Conservation (phyloP, 2,329 filamentous ascomycete genomes). For the Epicoccum nigrum region DNA sequence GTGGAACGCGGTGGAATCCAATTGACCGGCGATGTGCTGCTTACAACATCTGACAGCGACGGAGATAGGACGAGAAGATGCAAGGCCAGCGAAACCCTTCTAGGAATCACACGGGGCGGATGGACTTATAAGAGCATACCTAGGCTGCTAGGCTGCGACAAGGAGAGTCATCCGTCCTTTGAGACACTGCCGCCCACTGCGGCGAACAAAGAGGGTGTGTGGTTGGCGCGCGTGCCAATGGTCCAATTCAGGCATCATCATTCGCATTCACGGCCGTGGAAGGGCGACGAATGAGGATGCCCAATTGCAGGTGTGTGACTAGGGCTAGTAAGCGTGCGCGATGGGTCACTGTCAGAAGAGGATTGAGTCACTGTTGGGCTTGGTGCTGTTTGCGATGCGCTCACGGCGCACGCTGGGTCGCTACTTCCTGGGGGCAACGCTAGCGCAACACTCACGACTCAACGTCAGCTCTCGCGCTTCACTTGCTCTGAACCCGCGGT, state of each 20-base stretch:
- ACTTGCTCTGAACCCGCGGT: slow-evolving; percentile 22
- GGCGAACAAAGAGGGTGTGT: slow-evolving; percentile 32
- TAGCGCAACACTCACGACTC: slow-evolving; percentile 17
- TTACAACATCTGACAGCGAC: slow-evolving; percentile 33
- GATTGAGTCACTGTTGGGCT: slow-evolving; percentile 36
- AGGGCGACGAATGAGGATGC: slow-evolving; percentile 35
- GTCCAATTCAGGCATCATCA: slow-evolving; percentile 29
- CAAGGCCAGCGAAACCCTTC: slow-evolving; percentile 31
- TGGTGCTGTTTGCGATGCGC: slow-evolving; percentile 19
- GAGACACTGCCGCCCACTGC: slow-evolving; percentile 21
- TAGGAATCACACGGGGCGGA: slow-evolving; percentile 30
- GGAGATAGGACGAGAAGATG: slow-evolving; percentile 36
- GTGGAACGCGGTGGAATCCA: slow-evolving; percentile 44
- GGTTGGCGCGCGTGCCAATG: slow-evolving; percentile 27
- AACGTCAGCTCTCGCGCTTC: slow-evolving; percentile 15
- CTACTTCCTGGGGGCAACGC: slow-evolving; percentile 20
- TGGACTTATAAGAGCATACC: slow-evolving; percentile 30
- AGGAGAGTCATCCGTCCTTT: slow-evolving; percentile 21
- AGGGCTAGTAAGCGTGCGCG: slow-evolving; percentile 26
- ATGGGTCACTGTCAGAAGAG: slow-evolving; percentile 27
- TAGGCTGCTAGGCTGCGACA: slow-evolving; percentile 18
- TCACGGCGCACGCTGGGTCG: too few relatives aligned
- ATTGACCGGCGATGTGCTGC: slow-evolving; percentile 35
- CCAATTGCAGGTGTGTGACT: slow-evolving; percentile 32
- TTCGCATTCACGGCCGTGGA: slow-evolving; percentile 31